Evolutionary conservation across 345 rosid species (phyloP), one percentile per base, ranked within the genome.

Genomic region (Populus ilicifolia): DNA sequence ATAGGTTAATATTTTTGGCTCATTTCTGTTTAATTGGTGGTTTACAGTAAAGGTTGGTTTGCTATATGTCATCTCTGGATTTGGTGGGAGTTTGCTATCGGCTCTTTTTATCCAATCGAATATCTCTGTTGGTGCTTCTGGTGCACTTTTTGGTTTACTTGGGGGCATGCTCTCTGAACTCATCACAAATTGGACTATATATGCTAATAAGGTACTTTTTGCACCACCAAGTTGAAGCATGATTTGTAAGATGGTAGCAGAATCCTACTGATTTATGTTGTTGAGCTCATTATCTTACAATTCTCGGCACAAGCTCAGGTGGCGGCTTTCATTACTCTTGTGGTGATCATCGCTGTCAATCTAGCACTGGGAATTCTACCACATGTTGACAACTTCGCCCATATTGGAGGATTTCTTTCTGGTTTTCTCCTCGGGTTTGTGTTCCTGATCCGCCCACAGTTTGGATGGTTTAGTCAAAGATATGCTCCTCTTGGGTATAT

Each of bases 141-240:
- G 99, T 83, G 97, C 97, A 1, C 90, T 95, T 27, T 93, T 95
- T 85, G 99, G 99, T 69, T 85, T 95, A 73, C 93, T 95, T 21
- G 99, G 99, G 39, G 88, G 90, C 82, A 95, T 95, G 98, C 97
- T 95, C 5, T 95, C 99, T 56, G 98, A 93, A 81, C 94, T 95
- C 80, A 92, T 95, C 67, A 93, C 92, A 43, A 95, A 95, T 67
- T 95, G 99, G 99, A 84, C 97, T 1, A 95, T 90, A n/a, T 95
- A 95, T 83, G 79, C 88, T 30, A 90, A 90, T 77, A 95, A 93
- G 98, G 99, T 95, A 56, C 18, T 8, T 39, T 23, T 21, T 50
- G 17, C 46, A 30, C 35, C n/a, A 33, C 64, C 50, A 23, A 65
- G 48, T 29, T 29, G 62, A 64, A 8, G 23, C 20, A 29, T 27